Conservation (phyloP, 2,329 filamentous ascomycete genomes). For the Aspergillus sp. region DNA sequence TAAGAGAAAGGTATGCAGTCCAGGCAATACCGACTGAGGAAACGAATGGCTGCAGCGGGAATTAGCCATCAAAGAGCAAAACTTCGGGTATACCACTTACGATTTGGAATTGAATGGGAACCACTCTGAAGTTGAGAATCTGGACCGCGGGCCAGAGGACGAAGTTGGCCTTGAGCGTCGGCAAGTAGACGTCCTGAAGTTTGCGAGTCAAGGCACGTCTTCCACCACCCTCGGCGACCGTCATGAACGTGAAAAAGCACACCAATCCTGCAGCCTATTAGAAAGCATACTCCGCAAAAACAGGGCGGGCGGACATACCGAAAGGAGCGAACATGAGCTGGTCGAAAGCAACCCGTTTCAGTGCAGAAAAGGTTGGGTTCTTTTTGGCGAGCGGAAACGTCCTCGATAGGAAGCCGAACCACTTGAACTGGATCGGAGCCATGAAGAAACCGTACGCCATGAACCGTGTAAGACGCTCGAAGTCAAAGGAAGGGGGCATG, state of each 20-base stretch:
- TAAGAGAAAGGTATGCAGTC: slow-evolving; percentile 94
- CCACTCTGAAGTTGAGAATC: slow-evolving; percentile 92
- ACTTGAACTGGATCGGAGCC: slow-evolving; percentile 93
- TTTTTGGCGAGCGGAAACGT: slow-evolving; percentile 84
- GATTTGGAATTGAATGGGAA: slow-evolving; percentile 95
- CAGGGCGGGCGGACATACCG: slow-evolving; percentile 53
- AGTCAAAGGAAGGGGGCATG: slow-evolving; percentile 86
- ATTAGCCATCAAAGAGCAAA: neutral
- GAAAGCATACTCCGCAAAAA: neutral
- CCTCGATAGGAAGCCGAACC: slow-evolving; percentile 84
- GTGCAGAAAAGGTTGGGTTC: slow-evolving; percentile 72
- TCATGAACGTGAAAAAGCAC: slow-evolving; percentile 96
- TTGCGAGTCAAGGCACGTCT: slow-evolving; percentile 78
- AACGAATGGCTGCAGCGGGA: slow-evolving; percentile 75
- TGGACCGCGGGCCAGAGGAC: slow-evolving; percentile 95
- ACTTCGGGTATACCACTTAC: slow-evolving; percentile 61
- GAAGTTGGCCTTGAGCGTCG: slow-evolving; percentile 94
- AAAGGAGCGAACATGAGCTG: slow-evolving; percentile 92
- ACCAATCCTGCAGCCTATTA: slow-evolving; percentile 63
- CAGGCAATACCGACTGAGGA: slow-evolving; percentile 95
- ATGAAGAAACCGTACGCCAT: slow-evolving; percentile 98
- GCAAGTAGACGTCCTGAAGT: slow-evolving; percentile 90
- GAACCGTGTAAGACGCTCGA: slow-evolving; percentile 90
- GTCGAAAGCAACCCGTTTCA: slow-evolving; percentile 91
- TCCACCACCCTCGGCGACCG: slow-evolving; percentile 88